Conservation (phyloP, 768 basidiomycete species). For the Polyporus arcularius region DNA sequence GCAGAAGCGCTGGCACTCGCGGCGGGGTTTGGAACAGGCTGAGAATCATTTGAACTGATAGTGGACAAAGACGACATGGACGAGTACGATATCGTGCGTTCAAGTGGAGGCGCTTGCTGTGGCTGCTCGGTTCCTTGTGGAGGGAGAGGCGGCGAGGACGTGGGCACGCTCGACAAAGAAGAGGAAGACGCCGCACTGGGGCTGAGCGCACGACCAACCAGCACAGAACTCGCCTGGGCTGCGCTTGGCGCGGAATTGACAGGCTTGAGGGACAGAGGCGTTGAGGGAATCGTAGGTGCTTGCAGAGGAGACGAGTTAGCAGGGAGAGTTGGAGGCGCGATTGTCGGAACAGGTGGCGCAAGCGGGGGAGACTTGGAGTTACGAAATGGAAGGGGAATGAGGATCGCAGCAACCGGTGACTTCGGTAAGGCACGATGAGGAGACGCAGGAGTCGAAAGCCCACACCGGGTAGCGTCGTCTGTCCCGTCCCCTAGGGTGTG, state of each 20-base stretch:
- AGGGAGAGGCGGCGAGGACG: neutral
- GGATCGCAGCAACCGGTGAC: too few species aligned
- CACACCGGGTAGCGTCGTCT: neutral
- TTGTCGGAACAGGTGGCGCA: too few species aligned
- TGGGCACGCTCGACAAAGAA: neutral
- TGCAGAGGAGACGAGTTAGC: too few species aligned
- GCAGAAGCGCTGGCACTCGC: constrained; percentile 1
- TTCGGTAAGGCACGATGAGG: too few species aligned
- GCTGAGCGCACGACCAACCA: too few species aligned
- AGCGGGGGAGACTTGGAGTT: too few species aligned
- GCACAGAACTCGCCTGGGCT: too few species aligned
- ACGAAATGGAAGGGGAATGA: too few species aligned
- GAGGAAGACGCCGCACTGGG: neutral
- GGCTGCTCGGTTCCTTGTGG: neutral
- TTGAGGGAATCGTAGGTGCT: too few species aligned
- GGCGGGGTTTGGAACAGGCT: neutral
- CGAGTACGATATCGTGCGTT: neutral
- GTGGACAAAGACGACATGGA: constrained; percentile 8
- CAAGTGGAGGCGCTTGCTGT: neutral
- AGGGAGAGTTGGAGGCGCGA: too few species aligned
- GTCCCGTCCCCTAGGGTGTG: neutral
- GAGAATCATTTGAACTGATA: neutral
- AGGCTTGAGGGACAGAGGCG: too few species aligned
- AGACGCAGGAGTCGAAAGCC: neutral
- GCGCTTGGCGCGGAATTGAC: too few species aligned